Conservation (phyloP, 2,329 filamentous ascomycete species). For the Botrytis galanthina region DNA sequence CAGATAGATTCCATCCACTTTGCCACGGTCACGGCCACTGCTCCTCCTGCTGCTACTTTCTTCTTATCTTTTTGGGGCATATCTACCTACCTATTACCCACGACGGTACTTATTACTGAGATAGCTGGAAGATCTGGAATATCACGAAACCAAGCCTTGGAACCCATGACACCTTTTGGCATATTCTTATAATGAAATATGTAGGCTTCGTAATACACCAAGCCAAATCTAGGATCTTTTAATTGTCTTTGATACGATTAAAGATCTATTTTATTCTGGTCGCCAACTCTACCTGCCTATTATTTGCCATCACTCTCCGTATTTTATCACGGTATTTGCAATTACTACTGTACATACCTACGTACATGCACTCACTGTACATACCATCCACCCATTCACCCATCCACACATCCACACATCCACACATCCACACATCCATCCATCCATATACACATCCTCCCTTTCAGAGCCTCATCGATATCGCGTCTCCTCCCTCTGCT, state of each 20-base stretch:
- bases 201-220: constrained; percentile 10
- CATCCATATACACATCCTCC: neutral
- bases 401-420: neutral
- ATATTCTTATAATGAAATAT: constrained; percentile 14
- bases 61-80: neutral
- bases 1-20: neutral
- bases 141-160: neutral
- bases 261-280: neutral
- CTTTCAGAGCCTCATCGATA: neutral
- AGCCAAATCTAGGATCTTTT: neutral
- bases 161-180: constrained; percentile 7
- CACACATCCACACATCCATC: too few species aligned
- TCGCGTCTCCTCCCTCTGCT: neutral
- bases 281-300: neutral
- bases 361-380: neutral
- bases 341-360: neutral
- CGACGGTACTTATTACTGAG: neutral
- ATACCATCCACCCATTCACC: neutral
- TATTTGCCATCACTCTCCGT: constrained; percentile 6
- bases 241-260: constrained; percentile 9
- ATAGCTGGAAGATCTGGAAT: neutral
- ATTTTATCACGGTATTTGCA: constrained; percentile 1
- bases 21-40: neutral
- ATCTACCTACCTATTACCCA: neutral
- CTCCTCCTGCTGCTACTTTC: neutral